phyloP scores from a whole-genome alignment of 495 filamentous ascomycete species.

The Stereocaulon alpinum region DNA sequence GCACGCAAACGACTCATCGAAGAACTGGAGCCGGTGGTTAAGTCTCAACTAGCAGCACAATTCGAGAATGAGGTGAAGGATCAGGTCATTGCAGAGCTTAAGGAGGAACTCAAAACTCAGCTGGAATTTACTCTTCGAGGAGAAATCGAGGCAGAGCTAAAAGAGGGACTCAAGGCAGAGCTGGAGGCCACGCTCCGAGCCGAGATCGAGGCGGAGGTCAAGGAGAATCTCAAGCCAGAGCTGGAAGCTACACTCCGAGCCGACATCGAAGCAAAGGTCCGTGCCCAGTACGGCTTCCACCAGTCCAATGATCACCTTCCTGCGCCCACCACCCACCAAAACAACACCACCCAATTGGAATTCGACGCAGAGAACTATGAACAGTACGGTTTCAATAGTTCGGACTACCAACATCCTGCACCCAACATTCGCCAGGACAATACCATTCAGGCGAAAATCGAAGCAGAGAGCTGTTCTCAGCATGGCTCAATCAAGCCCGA shows the following conservation, averaged over 20 bases:
- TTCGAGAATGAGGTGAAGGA: not conserved
- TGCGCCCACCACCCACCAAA: too few relatives aligned
- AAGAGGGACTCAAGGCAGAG: not conserved
- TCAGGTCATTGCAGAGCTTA: constrained; percentile 3
- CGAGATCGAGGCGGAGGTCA: not conserved
- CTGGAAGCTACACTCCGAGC: too few relatives aligned
- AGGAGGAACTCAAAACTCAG: not conserved
- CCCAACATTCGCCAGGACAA: too few relatives aligned
- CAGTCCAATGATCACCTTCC: too few relatives aligned
- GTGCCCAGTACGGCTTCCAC: too few relatives aligned
- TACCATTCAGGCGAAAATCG: too few relatives aligned
- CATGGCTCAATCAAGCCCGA: too few relatives aligned
- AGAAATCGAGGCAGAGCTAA: not conserved
- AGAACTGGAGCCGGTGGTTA: constrained; percentile 1
- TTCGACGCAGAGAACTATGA: too few relatives aligned
- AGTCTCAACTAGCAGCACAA: not conserved
- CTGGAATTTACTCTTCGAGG: constrained; percentile 3
- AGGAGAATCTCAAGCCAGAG: not conserved
- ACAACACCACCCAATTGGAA: too few relatives aligned
- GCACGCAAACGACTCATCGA: not conserved
- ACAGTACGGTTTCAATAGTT: too few relatives aligned
- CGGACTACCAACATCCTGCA: too few relatives aligned
- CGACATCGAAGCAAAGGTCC: not conserved
- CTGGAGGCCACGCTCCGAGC: not conserved
- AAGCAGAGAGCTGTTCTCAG: too few relatives aligned